Evolutionary conservation across 1,139 yeast species (phyloP).

Genomic region (Geotrichum phurueaensis): DNA sequence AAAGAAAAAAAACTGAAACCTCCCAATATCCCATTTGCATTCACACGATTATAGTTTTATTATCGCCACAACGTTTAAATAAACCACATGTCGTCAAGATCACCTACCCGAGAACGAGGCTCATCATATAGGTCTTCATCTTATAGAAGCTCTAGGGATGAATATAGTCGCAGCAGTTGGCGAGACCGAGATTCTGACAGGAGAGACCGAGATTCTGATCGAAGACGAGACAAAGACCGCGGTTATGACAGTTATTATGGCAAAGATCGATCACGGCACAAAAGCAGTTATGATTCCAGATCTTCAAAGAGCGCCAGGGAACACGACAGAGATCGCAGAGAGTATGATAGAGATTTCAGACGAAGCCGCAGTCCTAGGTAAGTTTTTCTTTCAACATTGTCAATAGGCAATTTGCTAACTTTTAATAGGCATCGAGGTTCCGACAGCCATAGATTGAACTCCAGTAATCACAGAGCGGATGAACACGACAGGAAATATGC

Average conservation of each 20-base stretch:
- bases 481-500: conserved; percentile 10
- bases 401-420: background rate
- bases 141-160: conserved; percentile 1
- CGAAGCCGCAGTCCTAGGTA: conserved; percentile 10
- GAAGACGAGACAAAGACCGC: conserved; percentile 8
- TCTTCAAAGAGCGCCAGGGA: conserved; percentile 4
- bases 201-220: conserved; percentile 12
- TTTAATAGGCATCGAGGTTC: background rate
- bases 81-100: conserved; percentile 1
- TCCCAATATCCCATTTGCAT: background rate
- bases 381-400: background rate
- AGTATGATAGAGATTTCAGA: conserved; percentile 2
- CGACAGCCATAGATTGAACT: conserved; percentile 1
- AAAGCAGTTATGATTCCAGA: conserved; percentile 7
- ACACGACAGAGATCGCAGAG: conserved; percentile 4
- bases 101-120: conserved; percentile 6
- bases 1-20: background rate
- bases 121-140: conserved; percentile 3
- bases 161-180: conserved; percentile 2
- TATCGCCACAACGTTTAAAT: background rate
- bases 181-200: conserved; percentile 17
- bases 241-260: background rate
- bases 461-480: conserved; percentile 32
- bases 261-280: conserved; percentile 15
- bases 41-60: background rate